These are phyloP conservation scores for Austroboletus olivaceoglutinosus DNA, from an alignment of 1,284 basidiomycete species.

Conservation along the genomic window DNA sequence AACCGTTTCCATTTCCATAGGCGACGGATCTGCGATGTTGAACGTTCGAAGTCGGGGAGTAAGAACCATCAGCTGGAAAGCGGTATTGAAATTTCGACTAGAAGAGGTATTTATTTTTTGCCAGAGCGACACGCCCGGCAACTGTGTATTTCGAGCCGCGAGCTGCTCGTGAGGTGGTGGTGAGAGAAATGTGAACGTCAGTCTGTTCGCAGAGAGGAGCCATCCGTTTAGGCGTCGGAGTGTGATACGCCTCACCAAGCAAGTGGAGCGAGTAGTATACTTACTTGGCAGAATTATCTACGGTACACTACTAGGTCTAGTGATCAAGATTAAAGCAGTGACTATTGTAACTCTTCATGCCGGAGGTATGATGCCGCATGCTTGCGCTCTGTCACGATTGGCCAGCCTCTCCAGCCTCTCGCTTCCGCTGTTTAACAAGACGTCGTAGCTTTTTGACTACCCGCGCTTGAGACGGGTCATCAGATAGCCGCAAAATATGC, in stretches of 20 bases:
- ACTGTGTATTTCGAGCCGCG: constrained; percentile 14
- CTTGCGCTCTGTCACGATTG: constrained; percentile 7
- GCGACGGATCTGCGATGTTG: constrained; percentile 33
- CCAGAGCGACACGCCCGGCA: constrained; percentile 12
- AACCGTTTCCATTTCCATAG: constrained; percentile 34
- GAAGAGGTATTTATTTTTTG: constrained; percentile 17
- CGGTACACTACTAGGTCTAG: constrained; percentile 13
- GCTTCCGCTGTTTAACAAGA: constrained; percentile 44
- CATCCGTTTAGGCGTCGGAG: constrained; percentile 22
- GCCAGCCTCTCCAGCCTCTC: constrained; percentile 7
- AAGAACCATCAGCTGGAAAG: constrained; percentile 31
- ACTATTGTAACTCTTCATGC: constrained; percentile 6
- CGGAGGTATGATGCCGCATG: background rate
- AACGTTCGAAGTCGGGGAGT: constrained; percentile 36
- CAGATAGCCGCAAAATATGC: constrained; percentile 49
- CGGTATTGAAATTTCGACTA: constrained; percentile 11
- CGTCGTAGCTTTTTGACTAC: constrained; percentile 44
- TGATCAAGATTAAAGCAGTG: constrained; percentile 17
- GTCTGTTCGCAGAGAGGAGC: constrained; percentile 22
- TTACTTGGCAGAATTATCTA: background rate
- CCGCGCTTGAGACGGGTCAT: constrained; percentile 36
- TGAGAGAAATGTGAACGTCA: constrained; percentile 22
- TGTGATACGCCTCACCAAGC: constrained; percentile 1
- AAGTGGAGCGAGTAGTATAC: background rate
- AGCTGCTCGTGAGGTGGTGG: constrained; percentile 17